Evolutionary conservation across 2,329 filamentous ascomycete species (phyloP).

Genomic region (Pleoardoris graminearum): DNA sequence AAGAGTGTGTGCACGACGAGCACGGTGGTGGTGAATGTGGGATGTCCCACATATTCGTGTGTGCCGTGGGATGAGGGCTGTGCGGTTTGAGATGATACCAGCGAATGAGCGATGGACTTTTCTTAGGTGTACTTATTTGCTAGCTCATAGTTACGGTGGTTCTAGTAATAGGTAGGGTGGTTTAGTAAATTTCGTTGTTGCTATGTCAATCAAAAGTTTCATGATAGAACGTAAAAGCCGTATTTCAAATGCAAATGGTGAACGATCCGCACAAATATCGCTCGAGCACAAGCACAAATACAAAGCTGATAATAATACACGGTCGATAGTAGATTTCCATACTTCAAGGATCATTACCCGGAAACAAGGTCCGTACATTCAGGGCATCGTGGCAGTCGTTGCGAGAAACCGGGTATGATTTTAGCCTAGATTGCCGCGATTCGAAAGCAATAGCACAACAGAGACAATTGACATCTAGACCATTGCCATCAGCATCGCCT

Average conservation of each 20-base stretch:
- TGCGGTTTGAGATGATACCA: slow-evolving; percentile 1
- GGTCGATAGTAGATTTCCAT: not conserved
- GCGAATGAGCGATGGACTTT: not conserved
- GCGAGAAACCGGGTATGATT: not conserved
- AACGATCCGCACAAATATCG: not conserved
- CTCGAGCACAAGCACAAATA: no score
- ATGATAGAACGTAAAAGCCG: no score
- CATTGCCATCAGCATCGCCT: no score
- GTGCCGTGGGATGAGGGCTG: slow-evolving; percentile 14
- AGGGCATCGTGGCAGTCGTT: not conserved
- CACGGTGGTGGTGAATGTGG: slow-evolving; percentile 15
- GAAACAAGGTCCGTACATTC: not conserved
- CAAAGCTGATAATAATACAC: slow-evolving; percentile 2
- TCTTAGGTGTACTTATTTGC: no score
- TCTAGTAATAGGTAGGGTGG: no score
- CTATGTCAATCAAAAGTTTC: no score
- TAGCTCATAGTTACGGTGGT: no score
- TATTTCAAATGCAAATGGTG: no score
- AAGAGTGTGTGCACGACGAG: slow-evolving; percentile 8
- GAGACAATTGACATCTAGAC: not conserved
- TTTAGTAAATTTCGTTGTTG: no score
- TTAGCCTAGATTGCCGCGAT: slow-evolving; percentile 1
- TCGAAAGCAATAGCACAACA: not conserved
- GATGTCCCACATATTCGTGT: slow-evolving; percentile 31
- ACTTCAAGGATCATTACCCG: not conserved